Conservation (phyloP, 1,284 basidiomycete species). For the Cystobasidium pallidum region DNA sequence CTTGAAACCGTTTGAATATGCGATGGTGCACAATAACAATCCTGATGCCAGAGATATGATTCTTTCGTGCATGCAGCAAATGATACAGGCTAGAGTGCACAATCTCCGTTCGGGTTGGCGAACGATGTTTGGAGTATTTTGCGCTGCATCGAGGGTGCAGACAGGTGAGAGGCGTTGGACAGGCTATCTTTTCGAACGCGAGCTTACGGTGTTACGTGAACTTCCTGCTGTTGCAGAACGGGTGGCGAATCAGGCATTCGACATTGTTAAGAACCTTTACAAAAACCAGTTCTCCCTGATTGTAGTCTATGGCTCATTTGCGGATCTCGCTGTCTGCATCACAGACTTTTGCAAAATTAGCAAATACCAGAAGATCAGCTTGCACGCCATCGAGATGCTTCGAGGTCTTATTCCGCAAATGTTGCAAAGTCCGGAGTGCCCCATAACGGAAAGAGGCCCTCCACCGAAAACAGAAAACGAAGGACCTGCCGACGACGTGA, state of each 20-base stretch:
- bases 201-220: not conserved
- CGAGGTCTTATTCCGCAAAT: conserved; percentile 83
- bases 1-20: conserved; percentile 95
- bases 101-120: conserved; percentile 98
- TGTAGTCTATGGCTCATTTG: conserved; percentile 89
- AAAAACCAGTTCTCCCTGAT: conserved; percentile 88
- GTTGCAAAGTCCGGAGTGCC: conserved; percentile 81
- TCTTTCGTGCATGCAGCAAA: conserved; percentile 96
- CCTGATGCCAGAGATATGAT: conserved; percentile 97
- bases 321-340: conserved; percentile 93
- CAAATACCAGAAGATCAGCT: conserved; percentile 97
- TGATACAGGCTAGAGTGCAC: conserved; percentile 92
- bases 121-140: conserved; percentile 98
- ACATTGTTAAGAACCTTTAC: conserved; percentile 90
- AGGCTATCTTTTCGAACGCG: not conserved
- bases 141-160: conserved; percentile 89
- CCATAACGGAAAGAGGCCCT: conserved; percentile 59
- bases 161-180: conserved; percentile 65
- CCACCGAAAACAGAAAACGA: conserved; percentile 36
- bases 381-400: conserved; percentile 96
- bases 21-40: conserved; percentile 95
- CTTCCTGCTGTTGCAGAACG: conserved; percentile 68
- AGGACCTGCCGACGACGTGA: conserved; percentile 56
- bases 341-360: conserved; percentile 99
- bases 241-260: conserved; percentile 91